Evolutionary conservation across 2,329 filamentous ascomycete genomes (phyloP).

Genomic region (Exophiala calicioides): DNA sequence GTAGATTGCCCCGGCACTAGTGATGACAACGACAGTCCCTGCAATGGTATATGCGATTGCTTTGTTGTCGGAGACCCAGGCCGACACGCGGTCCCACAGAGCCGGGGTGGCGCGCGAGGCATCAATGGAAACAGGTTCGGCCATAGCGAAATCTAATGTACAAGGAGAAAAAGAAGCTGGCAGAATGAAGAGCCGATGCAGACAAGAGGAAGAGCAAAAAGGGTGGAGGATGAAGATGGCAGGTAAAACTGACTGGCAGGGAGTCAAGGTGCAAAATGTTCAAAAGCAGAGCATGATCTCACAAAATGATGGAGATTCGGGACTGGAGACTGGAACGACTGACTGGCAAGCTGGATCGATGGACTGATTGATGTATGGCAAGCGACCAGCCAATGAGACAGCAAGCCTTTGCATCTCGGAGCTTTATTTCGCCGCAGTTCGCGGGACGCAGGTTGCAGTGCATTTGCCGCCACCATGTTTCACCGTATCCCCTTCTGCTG

Average conservation of each 20-base stretch:
- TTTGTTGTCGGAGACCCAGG: slow-evolving; percentile 95
- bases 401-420: too few species aligned
- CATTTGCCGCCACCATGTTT: too few species aligned
- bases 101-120: slow-evolving; percentile 56
- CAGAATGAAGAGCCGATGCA: slow-evolving; percentile 9
- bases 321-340: too few species aligned
- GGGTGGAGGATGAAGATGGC: slow-evolving; percentile 12
- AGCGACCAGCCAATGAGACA: too few species aligned
- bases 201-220: too few species aligned
- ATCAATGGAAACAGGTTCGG: slow-evolving; percentile 23
- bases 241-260: slow-evolving; percentile 9
- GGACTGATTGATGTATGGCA: neutral
- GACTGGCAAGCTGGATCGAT: too few species aligned
- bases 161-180: slow-evolving; percentile 11
- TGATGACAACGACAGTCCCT: slow-evolving; percentile 87
- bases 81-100: slow-evolving; percentile 85
- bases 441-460: too few species aligned
- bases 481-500: too few species aligned
- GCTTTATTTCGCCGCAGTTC: too few species aligned
- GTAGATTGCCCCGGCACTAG: slow-evolving; percentile 88
- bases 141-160: slow-evolving; percentile 18
- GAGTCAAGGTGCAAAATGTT: slow-evolving; percentile 19
- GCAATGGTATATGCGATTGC: slow-evolving; percentile 94
- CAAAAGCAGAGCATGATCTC: neutral
- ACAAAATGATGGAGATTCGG: neutral